Conservation (phyloP, 805 yeast species). For the Saturnispora besseyi region DNA sequence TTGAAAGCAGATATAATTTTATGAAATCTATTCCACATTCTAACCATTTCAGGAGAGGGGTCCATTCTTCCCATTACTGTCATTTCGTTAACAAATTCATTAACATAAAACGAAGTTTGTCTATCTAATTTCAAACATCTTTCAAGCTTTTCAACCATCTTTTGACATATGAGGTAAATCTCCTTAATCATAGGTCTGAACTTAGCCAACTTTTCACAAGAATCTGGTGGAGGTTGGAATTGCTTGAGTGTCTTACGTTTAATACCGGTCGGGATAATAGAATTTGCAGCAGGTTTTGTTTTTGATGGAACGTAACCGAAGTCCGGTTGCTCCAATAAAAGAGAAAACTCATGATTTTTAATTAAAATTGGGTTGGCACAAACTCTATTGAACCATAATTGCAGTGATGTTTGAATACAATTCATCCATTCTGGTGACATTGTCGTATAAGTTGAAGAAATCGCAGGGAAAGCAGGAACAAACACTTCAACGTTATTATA, state of each 20-base stretch:
- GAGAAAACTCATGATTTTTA: conserved; percentile 79
- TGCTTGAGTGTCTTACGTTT: conserved; percentile 87
- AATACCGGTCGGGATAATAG: conserved; percentile 70
- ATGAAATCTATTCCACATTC: conserved; percentile 70
- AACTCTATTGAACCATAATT: conserved; percentile 78
- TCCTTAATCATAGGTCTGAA: conserved; percentile 83
- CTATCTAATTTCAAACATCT: conserved; percentile 50
- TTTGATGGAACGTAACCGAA: conserved; percentile 32
- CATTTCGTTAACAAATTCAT: conserved; percentile 40
- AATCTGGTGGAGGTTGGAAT: conserved; percentile 85
- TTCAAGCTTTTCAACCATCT: conserved; percentile 43
- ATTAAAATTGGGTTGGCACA: conserved; percentile 68
- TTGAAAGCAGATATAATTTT: conserved; percentile 62
- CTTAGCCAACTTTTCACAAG: conserved; percentile 66
- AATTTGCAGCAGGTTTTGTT: conserved; percentile 30
- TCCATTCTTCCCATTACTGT: conserved; percentile 35
- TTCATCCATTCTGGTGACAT: conserved; percentile 73
- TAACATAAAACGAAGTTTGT: conserved; percentile 34
- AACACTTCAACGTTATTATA: conserved; percentile 85
- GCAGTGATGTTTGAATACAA: conserved; percentile 51
- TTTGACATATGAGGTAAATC: conserved; percentile 51
- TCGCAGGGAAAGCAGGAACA: conserved; percentile 77
- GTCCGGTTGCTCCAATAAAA: conserved; percentile 41
- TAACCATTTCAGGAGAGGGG: conserved; percentile 58
- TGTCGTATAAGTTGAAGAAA: conserved; percentile 71